These are phyloP conservation scores for Acanthamoeba healyi DNA, from an alignment of 208 protist genomes.

Conservation along the genomic window DNA sequence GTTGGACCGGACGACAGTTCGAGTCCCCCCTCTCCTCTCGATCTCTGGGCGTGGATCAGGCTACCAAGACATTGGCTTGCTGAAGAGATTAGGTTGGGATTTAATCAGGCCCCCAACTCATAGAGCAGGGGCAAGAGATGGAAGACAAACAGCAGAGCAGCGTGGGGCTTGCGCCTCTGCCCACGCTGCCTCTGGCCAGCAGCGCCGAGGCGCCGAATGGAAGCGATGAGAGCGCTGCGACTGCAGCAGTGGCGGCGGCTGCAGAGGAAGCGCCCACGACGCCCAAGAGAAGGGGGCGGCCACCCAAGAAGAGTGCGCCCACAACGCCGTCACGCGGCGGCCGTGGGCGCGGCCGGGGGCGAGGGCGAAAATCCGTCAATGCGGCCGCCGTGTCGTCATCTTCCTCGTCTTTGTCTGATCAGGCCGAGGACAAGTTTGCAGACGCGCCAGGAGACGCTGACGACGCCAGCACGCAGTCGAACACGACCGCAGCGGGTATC, in stretches of 20 bases:
- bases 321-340: neutral
- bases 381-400: too few relatives aligned
- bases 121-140: too few relatives aligned
- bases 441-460: too few relatives aligned
- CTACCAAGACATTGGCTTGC: neutral
- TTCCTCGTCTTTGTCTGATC: neutral
- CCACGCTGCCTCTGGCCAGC: neutral
- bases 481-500: neutral
- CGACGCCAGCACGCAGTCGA: neutral
- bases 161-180: too few relatives aligned
- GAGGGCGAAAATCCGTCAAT: neutral
- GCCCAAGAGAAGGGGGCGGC: neutral
- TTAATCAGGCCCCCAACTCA: too few relatives aligned
- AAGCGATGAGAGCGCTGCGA: neutral
- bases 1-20: neutral
- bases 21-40: neutral
- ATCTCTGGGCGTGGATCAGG: neutral
- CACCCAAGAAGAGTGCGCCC: conserved; percentile 1
- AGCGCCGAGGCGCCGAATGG: neutral
- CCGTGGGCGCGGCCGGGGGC: neutral
- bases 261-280: neutral
- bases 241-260: neutral
- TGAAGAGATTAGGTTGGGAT: too few relatives aligned
- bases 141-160: neutral
- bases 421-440: neutral